Base-by-base conservation (phyloP, 345 rosid genomes). In the Sonneratia caseolaris region DNA sequence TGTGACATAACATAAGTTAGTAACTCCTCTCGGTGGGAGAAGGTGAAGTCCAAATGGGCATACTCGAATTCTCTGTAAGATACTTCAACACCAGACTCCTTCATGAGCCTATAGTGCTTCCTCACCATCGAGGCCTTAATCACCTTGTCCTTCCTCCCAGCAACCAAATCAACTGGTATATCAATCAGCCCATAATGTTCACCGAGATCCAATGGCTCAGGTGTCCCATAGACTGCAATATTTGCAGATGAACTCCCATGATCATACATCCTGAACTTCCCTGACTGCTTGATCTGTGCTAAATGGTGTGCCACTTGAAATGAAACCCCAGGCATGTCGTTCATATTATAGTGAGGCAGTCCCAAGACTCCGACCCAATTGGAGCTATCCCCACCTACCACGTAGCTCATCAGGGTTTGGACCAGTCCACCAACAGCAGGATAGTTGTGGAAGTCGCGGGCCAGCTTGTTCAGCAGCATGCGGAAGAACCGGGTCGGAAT, bases 371-470 rank as follows among this genome's bases (percentile, higher is more conserved):
- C 99, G 5, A 95, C 91, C 99, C 98, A 92, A 66, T 95, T 89
- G 19, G 99, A 95, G 87, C 96, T 92, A 81, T 95, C 99, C 72
- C 99, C 98, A 22, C 99, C 98, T 6, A 85, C 86, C 45, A 84
- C 84, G 32, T 95, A 92, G 76, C 99, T 82, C 91, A 95, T 85
- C 45, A 95, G 76, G 37, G 98, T 95, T 74, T 95, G 98, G 74
- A 95, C 97, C 56, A 95, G 83, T 53, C 98, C 99, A 74, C 99
- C 98, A 64, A 92, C 84, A 13, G 99, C 98, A 74, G 99, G 98
- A 57, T 95, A 89, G 82, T 90, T 95, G 73, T 90, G 84, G 70
- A 95, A 90, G 86, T 95, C 99, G 49, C 99, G 89, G 1, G 91
- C 99, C 88, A 95, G 70, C 81, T 95, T 95, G 82, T 95, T 90